A percentile compares a stretch with the other conserved stretches of the same genome.
Conservation (phyloP, 78 protist species). For the Mantamonas sphyraenae region DNA sequence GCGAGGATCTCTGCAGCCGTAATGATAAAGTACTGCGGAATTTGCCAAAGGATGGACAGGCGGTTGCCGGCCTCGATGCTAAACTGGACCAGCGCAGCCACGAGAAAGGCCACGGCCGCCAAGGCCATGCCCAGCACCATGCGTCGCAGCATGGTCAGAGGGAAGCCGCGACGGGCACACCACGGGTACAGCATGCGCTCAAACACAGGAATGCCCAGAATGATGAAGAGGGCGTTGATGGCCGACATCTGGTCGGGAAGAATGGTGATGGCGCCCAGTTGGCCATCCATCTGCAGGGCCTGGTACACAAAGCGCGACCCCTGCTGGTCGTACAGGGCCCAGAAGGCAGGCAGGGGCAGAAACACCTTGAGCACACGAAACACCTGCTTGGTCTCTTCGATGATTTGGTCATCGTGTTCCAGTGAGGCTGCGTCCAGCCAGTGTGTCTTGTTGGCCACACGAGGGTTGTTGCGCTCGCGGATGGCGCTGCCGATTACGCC, state of each 20-base stretch:
- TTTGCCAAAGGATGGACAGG: background rate
- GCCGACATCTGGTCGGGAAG: conserved; percentile 52
- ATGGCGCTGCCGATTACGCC: background rate
- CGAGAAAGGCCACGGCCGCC: conserved; percentile 31
- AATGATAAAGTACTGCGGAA: conserved; percentile 2
- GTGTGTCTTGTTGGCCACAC: background rate
- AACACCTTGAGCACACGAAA: background rate
- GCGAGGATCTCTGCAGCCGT: background rate
- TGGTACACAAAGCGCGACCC: conserved; percentile 35
- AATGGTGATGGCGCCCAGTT: conserved; percentile 1
- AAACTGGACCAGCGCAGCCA: conserved; percentile 44
- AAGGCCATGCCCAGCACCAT: conserved; percentile 60
- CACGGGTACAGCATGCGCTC: conserved; percentile 41
- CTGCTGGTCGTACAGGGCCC: conserved; percentile 61
- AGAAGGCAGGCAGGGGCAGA: conserved; percentile 52
- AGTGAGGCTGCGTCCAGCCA: background rate
- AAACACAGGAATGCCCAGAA: conserved; percentile 39
- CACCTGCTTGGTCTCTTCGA: background rate
- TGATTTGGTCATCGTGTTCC: background rate
- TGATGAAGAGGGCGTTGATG: conserved; percentile 36
- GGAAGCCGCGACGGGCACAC: conserved; percentile 1
- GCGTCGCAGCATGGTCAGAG: conserved; percentile 26
- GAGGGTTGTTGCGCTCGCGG: background rate
- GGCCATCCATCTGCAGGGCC: conserved; percentile 33
- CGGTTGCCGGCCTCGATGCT: conserved; percentile 1